Evolutionary conservation across 2,329 filamentous ascomycete species (phyloP), one percentile per base, ranked within the genome.

Genomic region (Coniochaeta ligniaria): DNA sequence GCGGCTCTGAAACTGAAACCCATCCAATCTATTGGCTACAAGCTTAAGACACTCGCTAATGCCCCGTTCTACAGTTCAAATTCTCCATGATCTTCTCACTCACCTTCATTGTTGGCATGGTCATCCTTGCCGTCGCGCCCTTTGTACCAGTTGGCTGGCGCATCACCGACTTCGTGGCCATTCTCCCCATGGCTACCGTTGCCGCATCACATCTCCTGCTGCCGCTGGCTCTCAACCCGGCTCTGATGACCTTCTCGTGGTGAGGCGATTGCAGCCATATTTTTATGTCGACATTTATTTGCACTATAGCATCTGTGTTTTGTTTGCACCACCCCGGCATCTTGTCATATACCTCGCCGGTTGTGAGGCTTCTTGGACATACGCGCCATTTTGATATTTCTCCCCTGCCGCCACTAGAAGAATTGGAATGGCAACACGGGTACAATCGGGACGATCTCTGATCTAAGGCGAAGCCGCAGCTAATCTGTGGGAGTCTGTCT

Each of bases 241-340:
- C 88, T 22, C 77, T 92, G 67, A 91, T 91, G 88, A 89, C 86
- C 0, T 91, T 92, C 72, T 89, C 87, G 11, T 92, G 87, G 85
- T 91, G 83, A 70, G 60, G 12, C 50, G 45, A 8, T 38, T n/a
- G 31, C 54, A 38, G 54, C 54, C 35, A 52, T 12, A 31, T 36
- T 36, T 36, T 36, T 36, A 11, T 36, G 12, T 52, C 26, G 22
- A 28, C 26, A 28, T 31, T 31, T 52, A 26, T n/a, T 17, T 26
- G 22, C 22, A 52, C 26, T 31, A 52, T 26, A 52, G 47, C 47
- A 31, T 52, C 47, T 52, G 47, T 31, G 47, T 52, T 52, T 31
- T 52, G 22, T n/a, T 52, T 52, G 47, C 47, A 28, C 47, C 47
- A 52, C 26, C 22, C n/a, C 24, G 47, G 47, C 47, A 52, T 28